phyloP scores from a whole-genome alignment of 805 yeast genomes.

The Lipomyces japonicus region DNA sequence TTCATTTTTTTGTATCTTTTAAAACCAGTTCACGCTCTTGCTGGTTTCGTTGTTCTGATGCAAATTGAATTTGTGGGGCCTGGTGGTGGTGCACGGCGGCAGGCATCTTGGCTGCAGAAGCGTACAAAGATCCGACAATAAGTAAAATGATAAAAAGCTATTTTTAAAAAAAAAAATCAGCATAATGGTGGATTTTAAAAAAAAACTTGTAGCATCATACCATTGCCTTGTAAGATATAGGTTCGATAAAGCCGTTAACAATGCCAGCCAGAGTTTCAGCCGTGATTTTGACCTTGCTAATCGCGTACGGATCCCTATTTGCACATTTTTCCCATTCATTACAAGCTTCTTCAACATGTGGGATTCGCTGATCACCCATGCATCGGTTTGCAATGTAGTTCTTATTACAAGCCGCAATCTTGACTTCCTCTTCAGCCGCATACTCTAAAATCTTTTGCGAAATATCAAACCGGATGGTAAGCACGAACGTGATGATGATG shows the following conservation, averaged over 20 bases:
- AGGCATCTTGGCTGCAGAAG: constrained; percentile 36
- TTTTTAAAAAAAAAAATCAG: neutral
- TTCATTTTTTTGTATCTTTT: too few relatives aligned
- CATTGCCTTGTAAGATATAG: constrained; percentile 68
- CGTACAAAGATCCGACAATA: constrained; percentile 50
- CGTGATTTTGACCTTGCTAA: constrained; percentile 66
- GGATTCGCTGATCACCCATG: constrained; percentile 57
- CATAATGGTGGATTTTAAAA: neutral
- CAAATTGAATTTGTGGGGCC: neutral
- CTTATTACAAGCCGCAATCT: constrained; percentile 64
- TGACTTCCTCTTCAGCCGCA: constrained; percentile 55
- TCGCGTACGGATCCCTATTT: constrained; percentile 65
- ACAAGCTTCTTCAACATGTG: constrained; percentile 70
- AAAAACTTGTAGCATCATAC: constrained; percentile 27
- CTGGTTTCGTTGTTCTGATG: neutral
- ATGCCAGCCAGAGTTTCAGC: constrained; percentile 83
- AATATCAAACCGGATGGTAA: constrained; percentile 65
- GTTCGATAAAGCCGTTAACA: constrained; percentile 67
- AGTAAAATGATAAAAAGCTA: constrained; percentile 42
- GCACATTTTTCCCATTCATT: constrained; percentile 75
- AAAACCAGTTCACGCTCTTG: too few relatives aligned
- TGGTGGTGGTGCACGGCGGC: constrained; percentile 2
- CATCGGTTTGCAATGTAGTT: constrained; percentile 74
- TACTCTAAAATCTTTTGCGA: constrained; percentile 63
- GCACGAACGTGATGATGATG: constrained; percentile 49